Evolutionary conservation across 345 rosid genomes (phyloP).

Genomic region (Gossypium turneri): DNA sequence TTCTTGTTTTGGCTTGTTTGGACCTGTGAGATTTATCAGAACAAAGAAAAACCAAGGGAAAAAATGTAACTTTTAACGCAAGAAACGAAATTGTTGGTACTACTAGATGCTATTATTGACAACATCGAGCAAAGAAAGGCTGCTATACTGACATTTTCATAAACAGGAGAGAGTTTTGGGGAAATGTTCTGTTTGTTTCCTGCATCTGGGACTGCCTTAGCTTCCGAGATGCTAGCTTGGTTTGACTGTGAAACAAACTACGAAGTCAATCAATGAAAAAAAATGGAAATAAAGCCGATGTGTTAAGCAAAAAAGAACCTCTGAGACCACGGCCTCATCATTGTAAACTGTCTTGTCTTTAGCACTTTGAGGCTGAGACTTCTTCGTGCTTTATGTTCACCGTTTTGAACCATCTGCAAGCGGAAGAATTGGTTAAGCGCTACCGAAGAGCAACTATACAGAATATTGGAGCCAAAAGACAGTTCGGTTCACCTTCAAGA

Average conservation of each 20-base stretch:
- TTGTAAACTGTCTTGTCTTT: slow-evolving; percentile 49
- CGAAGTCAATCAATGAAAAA: neutral
- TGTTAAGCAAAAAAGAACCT: slow-evolving; percentile 29
- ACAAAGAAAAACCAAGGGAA: neutral
- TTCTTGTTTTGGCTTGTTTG: slow-evolving; percentile 20
- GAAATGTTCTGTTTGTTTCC: slow-evolving; percentile 2
- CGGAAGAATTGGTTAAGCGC: slow-evolving; percentile 1
- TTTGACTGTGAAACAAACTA: slow-evolving; percentile 13
- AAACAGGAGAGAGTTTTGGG: slow-evolving; percentile 16
- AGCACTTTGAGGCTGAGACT: slow-evolving; percentile 15
- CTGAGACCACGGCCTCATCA: slow-evolving; percentile 31
- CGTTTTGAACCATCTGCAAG: slow-evolving; percentile 66
- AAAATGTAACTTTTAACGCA: neutral
- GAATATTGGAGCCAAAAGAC: neutral
- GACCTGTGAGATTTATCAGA: slow-evolving; percentile 1
- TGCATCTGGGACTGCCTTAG: slow-evolving; percentile 24
- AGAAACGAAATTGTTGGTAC: too few species aligned
- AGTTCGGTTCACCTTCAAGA: slow-evolving; percentile 49
- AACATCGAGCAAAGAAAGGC: neutral
- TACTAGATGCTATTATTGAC: neutral
- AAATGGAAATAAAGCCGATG: neutral
- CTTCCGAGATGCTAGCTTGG: slow-evolving; percentile 36
- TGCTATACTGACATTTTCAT: slow-evolving; percentile 34
- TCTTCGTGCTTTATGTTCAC: slow-evolving; percentile 59
- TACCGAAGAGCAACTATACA: neutral